Percentiles rank a stretch among this genome's conserved stretches.
Evolutionary conservation across 352 stramenopile species (phyloP).

Genomic region (Pythium aristosporum): DNA sequence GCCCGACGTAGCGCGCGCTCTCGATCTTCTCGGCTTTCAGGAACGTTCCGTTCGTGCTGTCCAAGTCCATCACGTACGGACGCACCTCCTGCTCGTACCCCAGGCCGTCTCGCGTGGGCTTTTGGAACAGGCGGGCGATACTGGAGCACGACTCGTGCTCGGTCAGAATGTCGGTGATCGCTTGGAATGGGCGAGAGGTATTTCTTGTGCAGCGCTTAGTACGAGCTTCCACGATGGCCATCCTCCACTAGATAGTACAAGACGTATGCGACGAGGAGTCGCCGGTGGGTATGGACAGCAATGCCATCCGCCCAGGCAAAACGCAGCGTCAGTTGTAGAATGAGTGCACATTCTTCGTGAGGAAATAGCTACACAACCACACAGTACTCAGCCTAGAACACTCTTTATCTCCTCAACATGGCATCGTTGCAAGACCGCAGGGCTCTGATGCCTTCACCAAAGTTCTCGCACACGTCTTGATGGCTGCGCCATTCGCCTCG

Average conservation of each 20-base stretch:
- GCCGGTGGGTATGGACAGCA: neutral
- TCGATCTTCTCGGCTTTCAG: conserved; percentile 95
- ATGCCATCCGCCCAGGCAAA: neutral
- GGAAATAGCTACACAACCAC: neutral
- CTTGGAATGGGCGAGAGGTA: conserved; percentile 14
- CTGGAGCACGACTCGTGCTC: conserved; percentile 96
- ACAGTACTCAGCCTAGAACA: neutral
- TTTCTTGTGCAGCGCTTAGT: conserved; percentile 1
- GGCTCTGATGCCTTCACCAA: no score
- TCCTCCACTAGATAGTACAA: neutral
- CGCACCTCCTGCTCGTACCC: conserved; percentile 63
- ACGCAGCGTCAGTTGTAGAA: neutral
- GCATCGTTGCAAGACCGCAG: no score
- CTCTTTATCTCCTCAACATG: no score
- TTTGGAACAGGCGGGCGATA: conserved; percentile 88
- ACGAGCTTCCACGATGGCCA: neutral
- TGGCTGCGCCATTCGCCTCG: neutral
- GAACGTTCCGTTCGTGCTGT: conserved; percentile 97
- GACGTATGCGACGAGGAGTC: neutral
- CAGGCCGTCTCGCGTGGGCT: conserved; percentile 54
- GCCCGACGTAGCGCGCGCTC: conserved; percentile 94
- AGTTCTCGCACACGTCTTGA: no score
- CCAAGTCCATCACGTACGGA: conserved; percentile 98
- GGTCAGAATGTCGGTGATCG: conserved; percentile 94
- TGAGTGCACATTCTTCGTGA: neutral